Evolutionary conservation across 352 stramenopile species (phyloP), one percentile per base, ranked within the genome.

Genomic region (Pythium brachiatum): DNA sequence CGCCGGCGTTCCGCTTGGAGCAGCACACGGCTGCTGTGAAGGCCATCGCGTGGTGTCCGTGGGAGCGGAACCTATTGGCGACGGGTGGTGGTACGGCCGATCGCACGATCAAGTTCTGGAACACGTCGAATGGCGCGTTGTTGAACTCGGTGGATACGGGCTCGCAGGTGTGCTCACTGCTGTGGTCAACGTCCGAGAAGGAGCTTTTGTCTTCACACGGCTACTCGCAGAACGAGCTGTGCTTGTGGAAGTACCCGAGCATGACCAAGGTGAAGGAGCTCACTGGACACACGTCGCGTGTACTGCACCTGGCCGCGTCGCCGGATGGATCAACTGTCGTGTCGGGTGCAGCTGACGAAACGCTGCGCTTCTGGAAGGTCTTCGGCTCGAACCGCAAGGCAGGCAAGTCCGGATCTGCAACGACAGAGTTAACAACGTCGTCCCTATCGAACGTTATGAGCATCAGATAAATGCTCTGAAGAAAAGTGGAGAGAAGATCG

Each of bases 51-150:
- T 99, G 97, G 97, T 99, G 95, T 72, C 97, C 97, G 9, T 98
- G 98, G 83, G 94, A 99, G 66, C 92, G 95, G 18, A 97, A 99
- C 67, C 64, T 99, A 9, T 85, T 99, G 39, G 97, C 97, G 1
- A 97, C 94, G 12, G 97, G 97, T 53, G 97, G 96, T 31, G 97
- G 97, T 63, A 99, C 97, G 21, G 97, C 97, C 20, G 97, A 99
- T 78, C 83, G 97, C 36, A 97, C 89, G 56, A 99, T 99, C 79
- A 99, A 99, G 78, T 98, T 99, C 66, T 99, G 97, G 97, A 99
- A 99, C 74, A 94, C 94, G 12, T 79, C 79, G 16, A 97, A 90
- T 25, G 83, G 99, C 18, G 97, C 98, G 58, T 88, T 75, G 92
- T 88, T 98, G 64, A 85, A 98, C 90, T 98, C 89, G 20, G 90